These are phyloP conservation scores for Moesziomyces globuligerus DNA, from an alignment of 1,284 basidiomycete species.

Conservation along the genomic window DNA sequence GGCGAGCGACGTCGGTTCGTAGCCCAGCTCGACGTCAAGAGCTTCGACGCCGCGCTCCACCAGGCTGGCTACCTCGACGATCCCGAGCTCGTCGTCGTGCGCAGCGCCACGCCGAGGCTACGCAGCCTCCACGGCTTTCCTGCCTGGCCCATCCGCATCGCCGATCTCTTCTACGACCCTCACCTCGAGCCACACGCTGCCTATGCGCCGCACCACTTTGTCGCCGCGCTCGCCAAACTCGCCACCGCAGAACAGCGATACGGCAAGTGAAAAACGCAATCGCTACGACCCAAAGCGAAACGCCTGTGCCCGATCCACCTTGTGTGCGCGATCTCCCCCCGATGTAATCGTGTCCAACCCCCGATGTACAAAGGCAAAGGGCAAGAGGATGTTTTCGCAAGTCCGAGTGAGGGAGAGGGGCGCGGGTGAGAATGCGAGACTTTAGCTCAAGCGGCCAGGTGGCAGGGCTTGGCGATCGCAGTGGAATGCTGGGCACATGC, in stretches of 20 bases:
- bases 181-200: neutral
- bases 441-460: neutral
- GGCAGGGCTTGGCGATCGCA: constrained; percentile 16
- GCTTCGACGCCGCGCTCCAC: constrained; percentile 5
- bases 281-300: too few relatives aligned
- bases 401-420: neutral
- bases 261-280: constrained; percentile 12
- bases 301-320: too few relatives aligned
- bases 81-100: constrained; percentile 34
- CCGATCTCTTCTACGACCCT: constrained; percentile 39
- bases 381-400: too few relatives aligned
- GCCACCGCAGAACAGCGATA: constrained; percentile 30
- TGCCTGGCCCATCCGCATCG: constrained; percentile 36
- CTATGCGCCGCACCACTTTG: constrained; percentile 18
- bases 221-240: constrained; percentile 26
- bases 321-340: too few relatives aligned
- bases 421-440: too few relatives aligned
- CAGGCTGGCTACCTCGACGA: constrained; percentile 25
- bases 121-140: constrained; percentile 34
- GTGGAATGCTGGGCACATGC: constrained; percentile 5
- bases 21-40: constrained; percentile 6
- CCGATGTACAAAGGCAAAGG: too few relatives aligned
- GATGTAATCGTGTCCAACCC: too few relatives aligned
- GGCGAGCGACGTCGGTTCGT: constrained; percentile 4
- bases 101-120: constrained; percentile 4